Evolutionary conservation across 129 eudicot genomes (phyloP).

Genomic region (Heracleum sosnowskyi): DNA sequence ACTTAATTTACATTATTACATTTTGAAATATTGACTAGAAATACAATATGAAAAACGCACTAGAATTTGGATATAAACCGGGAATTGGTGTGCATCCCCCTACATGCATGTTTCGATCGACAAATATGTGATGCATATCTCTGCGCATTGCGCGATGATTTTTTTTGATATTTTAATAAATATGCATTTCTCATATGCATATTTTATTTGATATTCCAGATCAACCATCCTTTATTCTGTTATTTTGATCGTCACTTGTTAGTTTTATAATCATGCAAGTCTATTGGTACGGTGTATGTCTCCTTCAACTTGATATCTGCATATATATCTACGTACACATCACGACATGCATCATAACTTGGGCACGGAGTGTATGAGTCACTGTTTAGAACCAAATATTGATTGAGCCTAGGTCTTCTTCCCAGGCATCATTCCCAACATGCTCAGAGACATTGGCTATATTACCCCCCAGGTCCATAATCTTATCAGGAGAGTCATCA

Average conservation of each 20-base stretch:
- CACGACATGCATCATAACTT: not conserved
- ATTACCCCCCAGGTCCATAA: conserved; percentile 22
- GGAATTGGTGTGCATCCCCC: not conserved
- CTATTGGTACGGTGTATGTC: not conserved
- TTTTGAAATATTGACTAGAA: not conserved
- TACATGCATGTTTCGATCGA: too few species aligned
- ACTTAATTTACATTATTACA: not conserved
- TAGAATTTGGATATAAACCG: not conserved
- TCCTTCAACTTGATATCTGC: not conserved
- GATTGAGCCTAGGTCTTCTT: not conserved
- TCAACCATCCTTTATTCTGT: not conserved
- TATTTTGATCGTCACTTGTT: too few species aligned
- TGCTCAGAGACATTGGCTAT: conserved; percentile 5
- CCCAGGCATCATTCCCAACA: not conserved
- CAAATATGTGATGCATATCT: not conserved
- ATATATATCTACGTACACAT: not conserved
- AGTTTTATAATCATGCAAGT: not conserved
- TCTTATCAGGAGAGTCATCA: conserved; percentile 35
- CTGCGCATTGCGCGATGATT: not conserved
- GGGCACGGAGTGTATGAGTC: not conserved
- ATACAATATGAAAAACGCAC: not conserved
- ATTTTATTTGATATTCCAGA: too few species aligned
- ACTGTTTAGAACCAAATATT: conserved; percentile 6
- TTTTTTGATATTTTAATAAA: too few species aligned
- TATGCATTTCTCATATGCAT: not conserved